Conservation (phyloP, 495 filamentous ascomycete species). For the Choiromyces venosus region DNA sequence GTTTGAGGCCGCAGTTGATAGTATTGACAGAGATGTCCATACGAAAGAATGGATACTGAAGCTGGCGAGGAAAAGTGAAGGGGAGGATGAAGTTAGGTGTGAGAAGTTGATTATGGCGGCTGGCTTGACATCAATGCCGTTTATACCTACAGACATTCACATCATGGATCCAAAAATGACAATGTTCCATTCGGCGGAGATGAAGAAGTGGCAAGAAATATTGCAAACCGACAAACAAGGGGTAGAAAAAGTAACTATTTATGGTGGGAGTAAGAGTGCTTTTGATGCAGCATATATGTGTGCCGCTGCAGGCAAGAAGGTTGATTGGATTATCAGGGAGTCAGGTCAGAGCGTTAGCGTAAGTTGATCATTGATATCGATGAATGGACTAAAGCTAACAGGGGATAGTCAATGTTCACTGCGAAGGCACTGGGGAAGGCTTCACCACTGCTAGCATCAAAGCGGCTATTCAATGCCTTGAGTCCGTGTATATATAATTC, state of each 20-base stretch:
- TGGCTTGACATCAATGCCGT: constrained; percentile 46
- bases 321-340: constrained; percentile 48
- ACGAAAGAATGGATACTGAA: constrained; percentile 40
- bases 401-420: constrained; percentile 35
- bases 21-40: constrained; percentile 29
- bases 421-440: constrained; percentile 42
- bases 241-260: constrained; percentile 43
- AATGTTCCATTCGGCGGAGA: constrained; percentile 45
- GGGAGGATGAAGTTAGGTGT: constrained; percentile 19
- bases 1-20: constrained; percentile 41
- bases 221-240: constrained; percentile 13
- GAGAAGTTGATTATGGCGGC: constrained; percentile 49
- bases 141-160: constrained; percentile 43
- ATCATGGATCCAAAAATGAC: constrained; percentile 36
- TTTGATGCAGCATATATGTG: constrained; percentile 48
- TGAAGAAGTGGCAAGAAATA: constrained; percentile 37
- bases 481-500: constrained; percentile 43
- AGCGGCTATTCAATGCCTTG: constrained; percentile 30
- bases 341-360: constrained; percentile 44
- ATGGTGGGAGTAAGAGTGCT: constrained; percentile 49
- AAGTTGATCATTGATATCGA: not conserved
- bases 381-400: not conserved
- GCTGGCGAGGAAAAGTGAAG: constrained; percentile 20
- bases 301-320: constrained; percentile 46
- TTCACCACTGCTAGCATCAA: constrained; percentile 28